Evolutionary conservation across 495 filamentous ascomycete genomes (phyloP), one percentile per base, ranked within the genome.

Genomic region (Hypoxylon intermedium): DNA sequence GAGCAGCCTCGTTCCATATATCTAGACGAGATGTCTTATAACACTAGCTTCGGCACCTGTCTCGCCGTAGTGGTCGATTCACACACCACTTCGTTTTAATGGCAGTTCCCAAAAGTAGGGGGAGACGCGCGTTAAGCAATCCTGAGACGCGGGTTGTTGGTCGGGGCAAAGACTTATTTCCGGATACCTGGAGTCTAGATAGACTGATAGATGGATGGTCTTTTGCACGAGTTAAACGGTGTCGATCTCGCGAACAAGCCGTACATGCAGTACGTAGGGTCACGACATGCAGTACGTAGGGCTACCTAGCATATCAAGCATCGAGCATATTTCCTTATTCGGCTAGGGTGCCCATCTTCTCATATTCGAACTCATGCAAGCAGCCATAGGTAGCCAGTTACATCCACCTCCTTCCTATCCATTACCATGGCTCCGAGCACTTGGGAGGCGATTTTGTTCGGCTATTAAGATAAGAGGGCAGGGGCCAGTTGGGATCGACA

Each of bases 261-360:
- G 21, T 52, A 36, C 51, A 60, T 57, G 56, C 46, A 60, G 62
- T 42, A 64, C 60, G 38, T 63, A 53, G 36, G 48, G 49, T 64
- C 57, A 23, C 51, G n/a, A 47, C 58, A 65, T 63, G 59, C 59
- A 58, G 47, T 28, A 37, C 62, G 45, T 65, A 65, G 62, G 62
- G 62, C 56, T 65, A 60, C 37, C 62, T 53, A 57, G 23, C 46
- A n/a, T n/a, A n/a, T n/a, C n/a, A n/a, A n/a, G n/a, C n/a, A n/a
- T n/a, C n/a, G n/a, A n/a, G n/a, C n/a, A 20, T 53, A 13, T 53
- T 65, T 56, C 56, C 62, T 18, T 43, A 60, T 60, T 36, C 33
- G 52, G 56, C 43, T 60, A 60, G 50, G 50, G 18, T 37, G 42
- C 45, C 5, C 38, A 7, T 31, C 40, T 46, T 42, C 26, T 31